A percentile compares a stretch with the other conserved stretches of the same genome.
Conservation (phyloP, 116 monocot genomes). For the Posidonia oceanica region DNA sequence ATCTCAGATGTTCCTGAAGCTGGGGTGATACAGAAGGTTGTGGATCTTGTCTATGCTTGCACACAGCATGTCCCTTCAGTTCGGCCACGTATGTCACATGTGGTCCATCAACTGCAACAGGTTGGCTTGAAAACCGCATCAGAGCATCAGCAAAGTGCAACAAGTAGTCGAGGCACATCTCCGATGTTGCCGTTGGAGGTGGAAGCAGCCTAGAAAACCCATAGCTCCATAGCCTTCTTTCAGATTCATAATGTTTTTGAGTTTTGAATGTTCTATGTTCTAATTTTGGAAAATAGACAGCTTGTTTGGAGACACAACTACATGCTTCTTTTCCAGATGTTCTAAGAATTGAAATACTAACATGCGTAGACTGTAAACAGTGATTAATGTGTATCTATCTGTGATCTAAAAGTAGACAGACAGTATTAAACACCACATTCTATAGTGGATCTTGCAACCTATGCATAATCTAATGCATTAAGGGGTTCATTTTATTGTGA, state of each 20-base stretch:
- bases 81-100: conserved; percentile 93
- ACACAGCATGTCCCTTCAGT: conserved; percentile 96
- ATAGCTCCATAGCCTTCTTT: too few species aligned
- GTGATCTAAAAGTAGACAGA: too few species aligned
- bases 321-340: too few species aligned
- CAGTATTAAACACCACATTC: too few species aligned
- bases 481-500: too few species aligned
- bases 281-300: too few species aligned
- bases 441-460: too few species aligned
- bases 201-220: conserved; percentile 11
- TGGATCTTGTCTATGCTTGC: conserved; percentile 88
- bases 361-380: too few species aligned
- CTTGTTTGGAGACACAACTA: too few species aligned
- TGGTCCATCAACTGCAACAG: conserved; percentile 92
- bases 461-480: too few species aligned
- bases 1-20: conserved; percentile 59
- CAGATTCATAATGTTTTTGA: not conserved
- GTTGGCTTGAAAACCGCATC: conserved; percentile 35
- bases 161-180: conserved; percentile 19
- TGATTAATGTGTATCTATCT: too few species aligned
- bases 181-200: conserved; percentile 42
- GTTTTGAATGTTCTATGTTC: not conserved
- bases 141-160: conserved; percentile 29
- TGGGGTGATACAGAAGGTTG: conserved; percentile 72
- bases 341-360: too few species aligned